Evolutionary conservation across 2,329 filamentous ascomycete genomes (phyloP).

Genomic region (Nigrograna mackinnonii): DNA sequence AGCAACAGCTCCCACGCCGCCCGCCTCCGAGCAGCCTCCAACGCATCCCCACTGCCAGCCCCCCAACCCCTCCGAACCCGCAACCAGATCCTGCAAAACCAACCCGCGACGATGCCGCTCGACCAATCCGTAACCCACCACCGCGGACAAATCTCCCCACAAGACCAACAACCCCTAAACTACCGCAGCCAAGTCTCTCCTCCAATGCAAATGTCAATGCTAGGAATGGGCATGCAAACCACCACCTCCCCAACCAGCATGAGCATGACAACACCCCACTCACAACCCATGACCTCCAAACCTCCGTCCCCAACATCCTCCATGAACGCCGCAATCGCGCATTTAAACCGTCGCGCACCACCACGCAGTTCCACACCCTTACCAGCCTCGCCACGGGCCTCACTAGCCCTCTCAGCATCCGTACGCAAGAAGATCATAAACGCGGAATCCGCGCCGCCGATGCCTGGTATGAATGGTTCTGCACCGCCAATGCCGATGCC

Average conservation of each 20-base stretch:
- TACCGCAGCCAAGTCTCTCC: background rate
- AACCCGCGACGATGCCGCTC: constrained; percentile 6
- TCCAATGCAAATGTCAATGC: too few relatives aligned
- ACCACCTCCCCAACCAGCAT: too few relatives aligned
- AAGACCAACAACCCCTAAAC: background rate
- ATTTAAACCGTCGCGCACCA: constrained; percentile 10
- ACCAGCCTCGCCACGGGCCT: constrained; percentile 19
- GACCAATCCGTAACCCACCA: constrained; percentile 5
- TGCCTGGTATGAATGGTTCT: too few relatives aligned
- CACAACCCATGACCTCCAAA: background rate
- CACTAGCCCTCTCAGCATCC: constrained; percentile 13
- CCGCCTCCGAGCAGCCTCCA: constrained; percentile 3
- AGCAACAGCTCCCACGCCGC: constrained; percentile 4
- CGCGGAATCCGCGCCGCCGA: constrained; percentile 1
- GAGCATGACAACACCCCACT: too few relatives aligned
- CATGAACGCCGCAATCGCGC: constrained; percentile 13
- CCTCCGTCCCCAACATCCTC: constrained; percentile 1
- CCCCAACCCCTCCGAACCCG: constrained; percentile 10
- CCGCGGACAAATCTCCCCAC: constrained; percentile 6
- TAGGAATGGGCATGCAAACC: too few relatives aligned
- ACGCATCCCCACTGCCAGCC: constrained; percentile 7
- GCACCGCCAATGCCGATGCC: too few relatives aligned
- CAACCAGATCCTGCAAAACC: too few relatives aligned
- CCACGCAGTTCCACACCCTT: constrained; percentile 15
- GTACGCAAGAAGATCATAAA: constrained; percentile 10